Base-by-base conservation (phyloP, 225 moss, liverwort and hornwort species). In the Pseudoscleropodium purum region DNA sequence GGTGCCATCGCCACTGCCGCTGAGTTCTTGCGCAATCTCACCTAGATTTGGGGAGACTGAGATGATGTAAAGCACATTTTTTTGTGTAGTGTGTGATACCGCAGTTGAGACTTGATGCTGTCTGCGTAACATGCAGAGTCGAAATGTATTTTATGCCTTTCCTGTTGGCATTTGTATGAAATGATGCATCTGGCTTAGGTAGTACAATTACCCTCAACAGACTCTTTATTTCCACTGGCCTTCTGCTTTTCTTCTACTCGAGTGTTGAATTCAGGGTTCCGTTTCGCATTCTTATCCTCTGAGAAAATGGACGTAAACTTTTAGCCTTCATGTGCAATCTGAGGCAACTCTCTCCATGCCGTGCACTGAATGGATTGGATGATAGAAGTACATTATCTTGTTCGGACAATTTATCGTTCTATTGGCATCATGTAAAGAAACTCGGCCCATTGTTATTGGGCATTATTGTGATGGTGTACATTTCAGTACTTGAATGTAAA, bases 1-100 rank as follows among this genome's bases (percentile, higher is more conserved):
- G 98, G 97, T 39, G 98, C 98, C 52, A 94, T 98, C 54, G 98
- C 98, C 82, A 98, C 97, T 0, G 98, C 98, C 15, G 96, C 97
- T 11, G 97, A 98, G 91, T 94, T 98, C 83, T 89, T 98, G 93
- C 93, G 96, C 77, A 95, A 69, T 76, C 91, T 98, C 62, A 94
- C 96, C 52, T 96, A 93, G 86, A 74, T 59, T 81, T 15, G 45
- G 30, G 39, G 30, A 61, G 62, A 12, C 17, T 33, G 74, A 79
- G 63, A 67, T 74, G 89, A 70, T 88, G 89, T 87, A 85, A 82
- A 94, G 83, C 87, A 89, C 90, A 90, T 89, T 91, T 88, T 57
- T 89, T 86, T 83, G 68, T 87, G 81, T 86, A 43, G 87, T 91
- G 88, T 93, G 91, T 92, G 91, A 91, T 90, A 90, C 65, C 26